These are phyloP conservation scores for Angophora floribunda DNA, from an alignment of 345 rosid genomes.

Conservation along the genomic window DNA sequence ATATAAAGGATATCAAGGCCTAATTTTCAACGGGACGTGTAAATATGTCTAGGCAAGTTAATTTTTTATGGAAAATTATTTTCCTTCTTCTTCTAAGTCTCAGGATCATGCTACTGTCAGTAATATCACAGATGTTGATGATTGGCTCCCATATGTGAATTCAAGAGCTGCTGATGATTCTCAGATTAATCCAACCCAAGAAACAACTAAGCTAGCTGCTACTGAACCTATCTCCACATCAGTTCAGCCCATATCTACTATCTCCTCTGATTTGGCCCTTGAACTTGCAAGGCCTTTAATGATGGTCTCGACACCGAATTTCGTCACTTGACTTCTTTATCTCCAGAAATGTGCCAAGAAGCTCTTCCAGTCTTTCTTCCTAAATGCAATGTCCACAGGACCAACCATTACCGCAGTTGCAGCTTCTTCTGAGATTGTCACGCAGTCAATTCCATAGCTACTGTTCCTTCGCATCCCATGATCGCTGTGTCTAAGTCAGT, in stretches of 20 bases:
- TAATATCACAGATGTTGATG: background rate
- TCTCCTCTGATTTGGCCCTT: background rate
- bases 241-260: background rate
- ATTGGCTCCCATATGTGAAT: background rate
- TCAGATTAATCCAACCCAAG: background rate
- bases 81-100: background rate
- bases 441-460: background rate
- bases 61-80: background rate
- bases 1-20: background rate
- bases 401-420: background rate
- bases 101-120: background rate
- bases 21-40: background rate
- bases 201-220: background rate
- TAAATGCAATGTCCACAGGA: background rate
- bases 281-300: background rate
- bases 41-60: background rate
- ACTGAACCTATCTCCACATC: background rate
- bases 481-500: background rate
- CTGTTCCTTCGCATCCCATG: background rate
- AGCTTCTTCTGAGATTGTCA: background rate
- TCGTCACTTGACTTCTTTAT: background rate
- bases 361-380: background rate
- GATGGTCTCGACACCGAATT: background rate
- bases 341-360: background rate
- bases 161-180: background rate